Evolutionary conservation across 2,329 filamentous ascomycete genomes (phyloP).

Genomic region (Apiospora marii): DNA sequence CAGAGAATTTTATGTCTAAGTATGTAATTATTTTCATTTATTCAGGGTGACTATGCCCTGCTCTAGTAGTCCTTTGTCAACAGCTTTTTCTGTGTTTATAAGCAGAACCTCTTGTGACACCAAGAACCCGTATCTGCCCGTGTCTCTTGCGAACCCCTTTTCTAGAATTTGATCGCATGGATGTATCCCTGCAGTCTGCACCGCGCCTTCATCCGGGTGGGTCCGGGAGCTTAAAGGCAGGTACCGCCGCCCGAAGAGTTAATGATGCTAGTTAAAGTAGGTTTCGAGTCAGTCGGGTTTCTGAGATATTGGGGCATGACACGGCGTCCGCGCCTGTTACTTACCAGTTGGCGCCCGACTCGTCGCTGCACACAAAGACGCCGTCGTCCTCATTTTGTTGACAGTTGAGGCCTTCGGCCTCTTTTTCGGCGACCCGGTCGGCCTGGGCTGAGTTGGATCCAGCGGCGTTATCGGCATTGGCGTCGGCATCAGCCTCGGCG

Average conservation of each 20-base stretch:
- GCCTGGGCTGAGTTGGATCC: background rate
- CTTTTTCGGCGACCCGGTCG: background rate
- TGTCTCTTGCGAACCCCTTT: background rate
- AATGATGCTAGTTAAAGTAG: background rate
- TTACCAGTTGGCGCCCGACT: constrained; percentile 10
- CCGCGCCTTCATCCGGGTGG: background rate
- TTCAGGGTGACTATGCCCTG: background rate
- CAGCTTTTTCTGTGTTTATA: background rate
- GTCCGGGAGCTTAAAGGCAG: background rate
- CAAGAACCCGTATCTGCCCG: background rate
- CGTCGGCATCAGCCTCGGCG: background rate
- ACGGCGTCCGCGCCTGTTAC: fast-evolving
- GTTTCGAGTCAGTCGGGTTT: background rate
- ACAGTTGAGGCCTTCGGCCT: background rate
- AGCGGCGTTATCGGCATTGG: background rate
- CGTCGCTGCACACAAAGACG: constrained; percentile 1
- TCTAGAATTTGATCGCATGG: background rate
- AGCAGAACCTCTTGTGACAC: background rate
- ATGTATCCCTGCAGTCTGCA: too few relatives aligned
- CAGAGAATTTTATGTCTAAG: background rate
- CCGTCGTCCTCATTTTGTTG: background rate
- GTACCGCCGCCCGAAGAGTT: constrained; percentile 3
- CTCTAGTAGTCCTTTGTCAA: background rate
- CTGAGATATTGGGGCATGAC: background rate
- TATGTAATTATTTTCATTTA: background rate